Evolutionary conservation across 257 asterid species (phyloP).

Genomic region (Cynanchum wilfordii): DNA sequence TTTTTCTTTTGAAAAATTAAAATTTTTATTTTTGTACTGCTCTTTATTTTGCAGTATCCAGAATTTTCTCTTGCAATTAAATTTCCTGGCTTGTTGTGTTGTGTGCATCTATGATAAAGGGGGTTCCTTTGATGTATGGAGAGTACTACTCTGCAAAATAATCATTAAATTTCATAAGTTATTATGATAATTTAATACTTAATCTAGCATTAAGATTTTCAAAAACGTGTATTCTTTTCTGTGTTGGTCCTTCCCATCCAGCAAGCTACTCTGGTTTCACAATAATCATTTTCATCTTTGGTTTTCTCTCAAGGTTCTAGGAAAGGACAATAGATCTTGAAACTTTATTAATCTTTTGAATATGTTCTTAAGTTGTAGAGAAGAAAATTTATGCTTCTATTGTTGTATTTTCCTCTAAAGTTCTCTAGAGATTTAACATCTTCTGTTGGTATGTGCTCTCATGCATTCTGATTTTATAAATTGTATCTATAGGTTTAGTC

Average conservation of each 20-base stretch:
- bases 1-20: not conserved
- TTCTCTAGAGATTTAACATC: not conserved
- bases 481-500: constrained; percentile 63
- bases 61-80: not conserved
- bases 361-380: not conserved
- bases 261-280: not conserved
- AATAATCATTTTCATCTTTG: not conserved
- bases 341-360: not conserved
- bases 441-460: not conserved
- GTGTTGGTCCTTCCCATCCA: not conserved
- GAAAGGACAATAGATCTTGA: not conserved
- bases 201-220: not conserved
- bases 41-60: not conserved
- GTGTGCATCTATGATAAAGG: not conserved
- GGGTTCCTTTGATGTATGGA: not conserved
- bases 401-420: not conserved
- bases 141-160: not conserved
- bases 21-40: not conserved
- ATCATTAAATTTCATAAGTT: not conserved
- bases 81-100: not conserved
- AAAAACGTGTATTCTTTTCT: not conserved
- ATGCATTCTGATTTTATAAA: constrained; percentile 9
- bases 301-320: not conserved
- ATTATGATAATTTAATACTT: not conserved
- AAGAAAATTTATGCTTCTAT: not conserved